Evolutionary conservation across 176 grass and related monocot genomes (phyloP), one percentile per base, ranked within the genome.

Genomic region (Triticum turgidum): DNA sequence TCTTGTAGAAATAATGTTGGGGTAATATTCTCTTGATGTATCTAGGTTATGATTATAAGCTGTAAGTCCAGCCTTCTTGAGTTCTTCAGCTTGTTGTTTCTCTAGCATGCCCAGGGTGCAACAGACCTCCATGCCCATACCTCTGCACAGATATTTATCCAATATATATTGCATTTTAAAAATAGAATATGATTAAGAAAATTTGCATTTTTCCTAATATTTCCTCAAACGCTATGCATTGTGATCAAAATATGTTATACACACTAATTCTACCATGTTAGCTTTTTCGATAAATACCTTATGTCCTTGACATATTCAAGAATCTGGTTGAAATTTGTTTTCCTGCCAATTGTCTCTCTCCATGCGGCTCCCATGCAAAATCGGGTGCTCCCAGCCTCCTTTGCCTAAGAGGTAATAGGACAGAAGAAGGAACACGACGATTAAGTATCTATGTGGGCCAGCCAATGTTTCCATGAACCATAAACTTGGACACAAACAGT

Each of bases 321-420:
- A 68, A 99, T 94, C 76, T 99, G 97, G 47, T 90, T 96, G 78
- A 99, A 99, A 78, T 99, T 96, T 88, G 97, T 94, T 86, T 99
- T 99, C 84, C 97, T 93, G 59, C 97, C 97, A 5, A 97, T 76
- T 9, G 92, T 99, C 51, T 99, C 97, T 80, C 97, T 92, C 97
- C 97, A 97, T 30, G 97, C 97, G 3, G 97, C 90, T 85, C 97
- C 97, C 97, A 99, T 99, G 89, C 97, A 99, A 88, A 99, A 99
- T 9, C 97, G 88, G 22, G 97, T 99, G 83, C 97, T 94, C 25
- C 97, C 97, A 85, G 90, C 87, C 54, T 99, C 94, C 91, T 99
- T 99, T 91, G 97, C 97, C 97, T 99, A 56, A 64, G 15, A 65
- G 25, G 77, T 12, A 87, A 82, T 54, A 86, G 34, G 65, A 79